Conservation (phyloP, 1,284 basidiomycete species). For the Ceratobasidium papillatum region DNA sequence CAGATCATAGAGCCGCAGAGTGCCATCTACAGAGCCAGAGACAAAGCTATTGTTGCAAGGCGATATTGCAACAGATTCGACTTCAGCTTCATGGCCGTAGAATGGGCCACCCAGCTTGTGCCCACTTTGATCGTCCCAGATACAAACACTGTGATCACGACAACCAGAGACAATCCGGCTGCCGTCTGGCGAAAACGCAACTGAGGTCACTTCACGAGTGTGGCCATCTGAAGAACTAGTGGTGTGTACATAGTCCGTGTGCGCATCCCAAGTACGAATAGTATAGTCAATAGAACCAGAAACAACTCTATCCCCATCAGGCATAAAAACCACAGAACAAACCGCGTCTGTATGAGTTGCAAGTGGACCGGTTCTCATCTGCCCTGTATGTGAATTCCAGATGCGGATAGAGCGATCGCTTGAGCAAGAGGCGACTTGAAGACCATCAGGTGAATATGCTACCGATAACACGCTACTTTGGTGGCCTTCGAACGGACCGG, state of each 20-base stretch:
- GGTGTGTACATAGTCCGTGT: neutral
- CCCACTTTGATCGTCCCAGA: conserved; percentile 26
- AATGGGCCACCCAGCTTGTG: neutral
- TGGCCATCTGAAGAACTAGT: conserved; percentile 9
- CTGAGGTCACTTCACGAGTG: neutral
- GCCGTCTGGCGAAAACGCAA: conserved; percentile 22
- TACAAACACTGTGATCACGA: conserved; percentile 2
- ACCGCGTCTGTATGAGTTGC: neutral
- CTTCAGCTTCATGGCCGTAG: neutral
- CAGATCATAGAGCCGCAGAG: conserved; percentile 9
- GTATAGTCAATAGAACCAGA: conserved; percentile 15
- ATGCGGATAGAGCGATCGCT: conserved; percentile 33
- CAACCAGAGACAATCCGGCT: conserved; percentile 28
- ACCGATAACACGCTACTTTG: neutral
- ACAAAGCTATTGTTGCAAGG: neutral
- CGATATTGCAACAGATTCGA: conserved; percentile 11
- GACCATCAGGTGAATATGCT: neutral
- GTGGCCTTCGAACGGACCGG: neutral
- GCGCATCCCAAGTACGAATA: conserved; percentile 31
- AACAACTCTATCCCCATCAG: conserved; percentile 7
- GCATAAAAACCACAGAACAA: conserved; percentile 20
- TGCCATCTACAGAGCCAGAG: conserved; percentile 7
- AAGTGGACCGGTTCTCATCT: neutral
- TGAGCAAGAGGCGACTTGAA: conserved; percentile 17
- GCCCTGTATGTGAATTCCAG: conserved; percentile 24